These are phyloP conservation scores for Acacia crassicarpa DNA, from an alignment of 306 rosid genomes.

Conservation along the genomic window DNA sequence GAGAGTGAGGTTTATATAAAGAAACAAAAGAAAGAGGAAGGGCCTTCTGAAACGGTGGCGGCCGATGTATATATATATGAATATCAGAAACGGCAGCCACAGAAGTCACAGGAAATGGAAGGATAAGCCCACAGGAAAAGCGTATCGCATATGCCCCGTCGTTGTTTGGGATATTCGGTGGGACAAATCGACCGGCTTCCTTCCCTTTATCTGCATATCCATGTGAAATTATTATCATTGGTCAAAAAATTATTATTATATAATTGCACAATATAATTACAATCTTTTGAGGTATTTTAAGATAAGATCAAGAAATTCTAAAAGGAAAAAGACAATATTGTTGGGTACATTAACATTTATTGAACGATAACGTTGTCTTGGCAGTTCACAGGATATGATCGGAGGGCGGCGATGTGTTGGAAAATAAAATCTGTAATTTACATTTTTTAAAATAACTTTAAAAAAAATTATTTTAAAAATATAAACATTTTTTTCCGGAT, in stretches of 20 bases:
- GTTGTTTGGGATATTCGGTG: conserved; percentile 37
- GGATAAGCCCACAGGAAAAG: conserved; percentile 46
- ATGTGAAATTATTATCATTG: neutral
- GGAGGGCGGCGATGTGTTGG: neutral
- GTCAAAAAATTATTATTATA: too few species aligned
- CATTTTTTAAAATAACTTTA: neutral
- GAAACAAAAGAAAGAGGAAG: neutral
- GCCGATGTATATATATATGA: neutral
- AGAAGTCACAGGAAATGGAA: neutral
- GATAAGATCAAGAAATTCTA: neutral
- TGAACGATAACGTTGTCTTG: neutral
- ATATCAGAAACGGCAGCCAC: neutral
- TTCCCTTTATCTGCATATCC: neutral
- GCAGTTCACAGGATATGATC: neutral
- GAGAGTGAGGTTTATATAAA: neutral
- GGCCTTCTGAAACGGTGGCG: neutral
- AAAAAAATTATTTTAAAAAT: neutral
- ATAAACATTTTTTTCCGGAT: neutral
- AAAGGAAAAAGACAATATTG: too few species aligned
- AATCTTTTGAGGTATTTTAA: neutral
- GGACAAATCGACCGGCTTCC: conserved; percentile 12
- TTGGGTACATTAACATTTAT: neutral
- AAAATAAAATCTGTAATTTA: neutral
- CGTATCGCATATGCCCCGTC: conserved; percentile 19
- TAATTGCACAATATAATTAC: too few species aligned